Base-by-base conservation (phyloP, 345 rosid species). In the Pseudoturritis turrita region DNA sequence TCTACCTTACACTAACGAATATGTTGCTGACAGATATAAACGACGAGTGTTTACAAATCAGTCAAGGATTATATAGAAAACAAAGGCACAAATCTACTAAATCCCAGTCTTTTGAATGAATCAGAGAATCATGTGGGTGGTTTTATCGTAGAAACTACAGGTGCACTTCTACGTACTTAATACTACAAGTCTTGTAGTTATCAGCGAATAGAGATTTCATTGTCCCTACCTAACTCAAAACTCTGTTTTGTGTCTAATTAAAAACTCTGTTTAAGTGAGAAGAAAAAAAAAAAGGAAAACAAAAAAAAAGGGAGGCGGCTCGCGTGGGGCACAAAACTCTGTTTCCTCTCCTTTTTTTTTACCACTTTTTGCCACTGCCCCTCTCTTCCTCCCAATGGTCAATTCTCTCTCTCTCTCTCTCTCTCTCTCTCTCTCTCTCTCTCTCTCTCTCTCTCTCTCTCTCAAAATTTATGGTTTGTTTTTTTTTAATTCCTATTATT, bases 311-410 rank as follows among this genome's bases (percentile, higher is more conserved):
- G 51, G 55, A 73, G 78, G 54, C 60, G 78, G 78, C 78, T 74
- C 73, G 78, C 78, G 78, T 74, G 78, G 78, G 78, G 78, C 40
- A 74, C 78, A 74, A 23, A 67, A 31, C 78, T 50, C 73, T 74
- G 78, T 40, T 63, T 33, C n/a, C 12, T 55, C 50, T 55, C 56
- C 2, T 14, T 7, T 1, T 36, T 22, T 31, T 7, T 64, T 25
- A 64, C 51, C 58, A 45, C 41, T 39, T 63, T 47, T 35, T 57
- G 46, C 52, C 53, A 37, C 9, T 47, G 43, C 26, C 67, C 43
- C 68, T 58, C 62, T 51, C 78, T 39, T 66, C 72, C 46, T 49
- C 26, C 62, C 72, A 50, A 50, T 51, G 68, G 73, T 59, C 78
- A 66, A 26, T 54, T 7, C 41, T 33, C 14, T 61, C 25, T 14